These are phyloP conservation scores for Salix suchowensis DNA, from an alignment of 345 rosid species.

Conservation along the genomic window DNA sequence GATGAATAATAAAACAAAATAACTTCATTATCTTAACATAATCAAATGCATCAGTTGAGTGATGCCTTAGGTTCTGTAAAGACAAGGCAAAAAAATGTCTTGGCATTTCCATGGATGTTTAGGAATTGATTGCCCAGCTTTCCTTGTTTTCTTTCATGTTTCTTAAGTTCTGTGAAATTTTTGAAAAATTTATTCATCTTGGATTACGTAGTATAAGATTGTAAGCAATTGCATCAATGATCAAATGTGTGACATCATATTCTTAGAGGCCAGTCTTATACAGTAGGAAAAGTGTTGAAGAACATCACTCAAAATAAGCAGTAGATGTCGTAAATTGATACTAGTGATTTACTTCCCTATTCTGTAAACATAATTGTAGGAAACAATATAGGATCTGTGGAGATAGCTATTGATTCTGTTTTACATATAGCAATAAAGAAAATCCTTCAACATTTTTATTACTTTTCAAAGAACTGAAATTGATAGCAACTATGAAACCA, in stretches of 20 bases:
- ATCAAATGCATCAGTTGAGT: neutral
- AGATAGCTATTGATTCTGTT: too few species aligned
- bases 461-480: neutral
- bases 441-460: too few species aligned
- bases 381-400: too few species aligned
- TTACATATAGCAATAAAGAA: too few species aligned
- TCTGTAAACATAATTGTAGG: too few species aligned
- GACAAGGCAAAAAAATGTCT: neutral
- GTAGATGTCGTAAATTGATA: too few species aligned
- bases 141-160: neutral
- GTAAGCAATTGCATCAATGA: neutral
- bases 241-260: neutral
- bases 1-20: too few species aligned
- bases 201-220: neutral
- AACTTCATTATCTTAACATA: too few species aligned
- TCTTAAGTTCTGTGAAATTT: neutral
- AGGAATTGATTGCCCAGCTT: neutral
- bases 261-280: neutral
- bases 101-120: neutral
- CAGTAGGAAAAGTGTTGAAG: neutral
- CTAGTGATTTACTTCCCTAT: too few species aligned
- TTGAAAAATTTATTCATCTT: neutral
- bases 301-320: too few species aligned
- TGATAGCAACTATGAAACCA: neutral
- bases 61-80: neutral